phyloP scores from a whole-genome alignment of 2,329 filamentous ascomycete species.

The Penicillium concentricum region DNA sequence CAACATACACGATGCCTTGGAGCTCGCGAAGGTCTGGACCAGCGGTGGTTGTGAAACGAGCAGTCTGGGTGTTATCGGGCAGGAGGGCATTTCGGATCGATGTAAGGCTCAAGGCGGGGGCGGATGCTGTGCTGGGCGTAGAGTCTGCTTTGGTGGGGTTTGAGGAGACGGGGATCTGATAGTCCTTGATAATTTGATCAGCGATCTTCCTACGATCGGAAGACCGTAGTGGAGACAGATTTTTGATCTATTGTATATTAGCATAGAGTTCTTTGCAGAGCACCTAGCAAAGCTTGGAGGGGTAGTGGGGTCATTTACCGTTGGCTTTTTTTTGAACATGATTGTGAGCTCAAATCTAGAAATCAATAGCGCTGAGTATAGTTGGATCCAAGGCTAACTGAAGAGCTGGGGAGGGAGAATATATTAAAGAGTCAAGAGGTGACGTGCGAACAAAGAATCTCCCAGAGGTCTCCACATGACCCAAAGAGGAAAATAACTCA shows the following conservation, averaged over 20 bases:
- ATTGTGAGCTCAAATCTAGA: background rate
- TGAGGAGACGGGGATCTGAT: conserved; percentile 51
- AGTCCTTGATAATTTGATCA: conserved; percentile 65
- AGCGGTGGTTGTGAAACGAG: conserved; percentile 64
- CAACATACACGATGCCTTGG: conserved; percentile 64
- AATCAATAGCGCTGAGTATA: no score
- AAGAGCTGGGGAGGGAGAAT: background rate
- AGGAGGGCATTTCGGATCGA: conserved; percentile 59
- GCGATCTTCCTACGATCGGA: conserved; percentile 67
- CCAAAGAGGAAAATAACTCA: background rate
- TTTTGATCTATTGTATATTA: conserved; percentile 57
- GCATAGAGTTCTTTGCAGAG: background rate
- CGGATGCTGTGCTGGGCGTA: conserved; percentile 10
- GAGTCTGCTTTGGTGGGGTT: conserved; percentile 28
- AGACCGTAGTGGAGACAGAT: conserved; percentile 63
- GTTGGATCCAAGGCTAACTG: background rate
- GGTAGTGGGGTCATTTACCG: conserved; percentile 40
- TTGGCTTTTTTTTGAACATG: conserved; percentile 68
- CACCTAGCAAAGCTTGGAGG: conserved; percentile 15
- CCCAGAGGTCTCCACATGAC: background rate
- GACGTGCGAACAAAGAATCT: conserved; percentile 4
- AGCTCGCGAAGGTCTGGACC: conserved; percentile 62
- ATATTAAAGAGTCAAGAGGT: background rate
- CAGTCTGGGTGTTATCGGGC: conserved; percentile 62
- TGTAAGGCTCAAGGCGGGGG: conserved; percentile 48